Evolutionary conservation across 805 yeast species (phyloP), one percentile per base, ranked within the genome.

Genomic region (Candida namnaoensis): DNA sequence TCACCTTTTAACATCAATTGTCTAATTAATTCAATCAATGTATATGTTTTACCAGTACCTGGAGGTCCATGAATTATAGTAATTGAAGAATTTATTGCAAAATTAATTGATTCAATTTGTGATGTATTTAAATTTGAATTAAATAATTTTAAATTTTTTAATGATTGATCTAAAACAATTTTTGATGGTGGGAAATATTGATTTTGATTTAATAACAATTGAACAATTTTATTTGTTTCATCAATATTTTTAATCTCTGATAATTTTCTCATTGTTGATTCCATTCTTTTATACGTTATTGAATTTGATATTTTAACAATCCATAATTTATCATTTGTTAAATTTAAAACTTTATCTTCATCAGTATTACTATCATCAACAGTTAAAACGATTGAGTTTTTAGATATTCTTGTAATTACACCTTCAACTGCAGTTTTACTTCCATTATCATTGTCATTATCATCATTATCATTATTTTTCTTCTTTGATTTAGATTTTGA

Each of bases 41-140:
- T 90, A 47, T 81, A 82, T 0, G 98, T 91, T 45, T 78, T 76
- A 4, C 91, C 91, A 0, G 90, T 81, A 0, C 90, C 90, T 5
- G 90, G 90, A 2, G 90, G 88, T 0, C 88, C 90, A 54, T 78
- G 84, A 7, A 83, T 73, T 28, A 83, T 72, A 5, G 76, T 62
- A 7, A 83, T 57, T 4, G 80, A 78, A n/a, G 78, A 73, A 3
- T 63, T 58, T 13, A 88, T 40, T 1, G 95, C 72, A 59, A 83
- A 83, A 11, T 65, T 60, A 8, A 90, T 79, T 0, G 98, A 96
- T 3, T 67, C 56, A 38, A 69, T 70, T 55, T 91, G 99, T 0
- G 96, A 82, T 13, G 49, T 44, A 33, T 60, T 60, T 28, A 87
- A 59, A 2, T 58, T 50, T 0, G 49, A 40, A 52, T 80, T 76